These are phyloP conservation scores for Echinosophora koreensis DNA, from an alignment of 306 rosid species.

Conservation along the genomic window DNA sequence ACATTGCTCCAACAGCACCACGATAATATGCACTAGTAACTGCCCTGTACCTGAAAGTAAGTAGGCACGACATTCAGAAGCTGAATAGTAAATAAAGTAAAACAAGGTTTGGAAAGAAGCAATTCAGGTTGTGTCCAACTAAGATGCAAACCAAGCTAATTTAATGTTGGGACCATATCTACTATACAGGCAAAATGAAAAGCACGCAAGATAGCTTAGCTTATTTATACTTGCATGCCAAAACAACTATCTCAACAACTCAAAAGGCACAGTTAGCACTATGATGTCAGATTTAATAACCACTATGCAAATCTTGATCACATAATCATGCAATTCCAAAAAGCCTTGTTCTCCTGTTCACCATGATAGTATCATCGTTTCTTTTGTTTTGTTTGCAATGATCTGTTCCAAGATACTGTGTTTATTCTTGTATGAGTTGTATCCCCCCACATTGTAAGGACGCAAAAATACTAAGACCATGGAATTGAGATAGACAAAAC, in stretches of 20 bases:
- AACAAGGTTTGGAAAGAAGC: not conserved
- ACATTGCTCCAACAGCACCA: constrained; percentile 95
- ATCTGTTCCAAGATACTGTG: not conserved
- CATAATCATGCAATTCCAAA: not conserved
- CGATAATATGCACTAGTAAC: constrained; percentile 94
- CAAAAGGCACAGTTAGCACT: not conserved
- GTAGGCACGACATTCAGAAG: not conserved
- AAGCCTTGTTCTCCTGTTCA: not conserved
- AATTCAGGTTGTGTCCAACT: not conserved
- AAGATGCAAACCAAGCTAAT: constrained; percentile 14
- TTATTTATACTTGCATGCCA: not conserved
- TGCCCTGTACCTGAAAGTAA: constrained; percentile 72
- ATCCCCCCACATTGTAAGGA: not conserved
- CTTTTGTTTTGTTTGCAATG: not conserved
- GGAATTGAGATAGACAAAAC: not conserved
- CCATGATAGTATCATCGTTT: too few relatives aligned
- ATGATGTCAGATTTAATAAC: not conserved
- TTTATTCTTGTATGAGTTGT: too few relatives aligned
- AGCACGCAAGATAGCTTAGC: not conserved
- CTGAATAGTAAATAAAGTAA: constrained; percentile 9
- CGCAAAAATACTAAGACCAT: not conserved
- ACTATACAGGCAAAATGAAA: constrained; percentile 8
- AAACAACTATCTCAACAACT: not conserved
- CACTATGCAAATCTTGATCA: constrained; percentile 2
- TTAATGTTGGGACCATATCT: not conserved